Base-by-base conservation (phyloP, 1,139 yeast genomes). In the Blastobotrys indianensis region DNA sequence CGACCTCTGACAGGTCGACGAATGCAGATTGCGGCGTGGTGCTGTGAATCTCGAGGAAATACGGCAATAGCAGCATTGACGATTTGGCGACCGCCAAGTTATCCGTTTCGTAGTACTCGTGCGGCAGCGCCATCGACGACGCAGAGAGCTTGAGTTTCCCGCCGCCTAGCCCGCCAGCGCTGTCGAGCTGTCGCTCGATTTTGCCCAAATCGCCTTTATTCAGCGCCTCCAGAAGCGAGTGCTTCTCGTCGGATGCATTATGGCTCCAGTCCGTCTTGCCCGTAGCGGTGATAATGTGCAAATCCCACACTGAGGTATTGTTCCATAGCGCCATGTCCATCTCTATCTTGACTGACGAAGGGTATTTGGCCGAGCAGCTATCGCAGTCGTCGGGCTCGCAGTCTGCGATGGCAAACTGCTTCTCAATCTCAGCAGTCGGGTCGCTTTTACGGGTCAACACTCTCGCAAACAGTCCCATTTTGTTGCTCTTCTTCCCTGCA, bases 231-330 rank as follows among this genome's bases (percentile, higher is more conserved):
- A 83, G 76, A 32, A 87, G 71, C 0, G 82, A 72, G 1, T 75
- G 73, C 23, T 65, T 50, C 2, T 68, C 75, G 40, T 77, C 82
- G 8, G 75, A 67, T 10, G 95, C 87, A 59, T 84, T 84, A 52
- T 79, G 94, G 5, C 67, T 69, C 97, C 98, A 92, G 65, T 92
- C 95, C 1, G 77, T 63, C 55, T 81, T 80, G 11, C 94, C 94
- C 0, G 97, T 87, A 1, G 95, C 82, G 0, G 90, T 80, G 15
- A 88, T 65, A 30, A 87, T 68, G 55, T 90, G 97, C 17, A 83
- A 60, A 5, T 80, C 82, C 48, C 79, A 80, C 2, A 84, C 80
- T 53, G 75, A 75, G 1, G 94, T 80, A 2, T 88, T 72, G 47
- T 84, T 80, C 78, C 85, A 87, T 32, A 92, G 70, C 5, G 79